These are phyloP conservation scores for Xeromyces bisporus DNA, from an alignment of 495 filamentous ascomycete genomes.

Conservation along the genomic window DNA sequence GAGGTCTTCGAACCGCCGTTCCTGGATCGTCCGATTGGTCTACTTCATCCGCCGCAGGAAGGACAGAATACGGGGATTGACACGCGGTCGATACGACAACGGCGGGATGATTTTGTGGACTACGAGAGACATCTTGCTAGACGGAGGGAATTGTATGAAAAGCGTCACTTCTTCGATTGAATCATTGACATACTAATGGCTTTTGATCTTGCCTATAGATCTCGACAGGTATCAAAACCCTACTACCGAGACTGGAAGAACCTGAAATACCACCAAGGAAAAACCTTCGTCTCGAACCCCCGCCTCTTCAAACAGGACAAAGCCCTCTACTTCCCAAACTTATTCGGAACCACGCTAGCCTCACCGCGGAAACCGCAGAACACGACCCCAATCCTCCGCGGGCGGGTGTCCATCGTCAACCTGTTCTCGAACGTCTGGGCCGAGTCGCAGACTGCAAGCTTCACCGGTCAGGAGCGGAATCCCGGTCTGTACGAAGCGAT, in stretches of 20 bases:
- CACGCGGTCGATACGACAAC: constrained; percentile 42
- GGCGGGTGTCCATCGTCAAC: constrained; percentile 58
- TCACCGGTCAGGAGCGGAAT: constrained; percentile 45
- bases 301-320: constrained; percentile 56
- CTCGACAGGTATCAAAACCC: constrained; percentile 46
- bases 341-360: constrained; percentile 58
- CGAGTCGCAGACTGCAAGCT: constrained; percentile 58
- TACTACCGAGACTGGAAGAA: constrained; percentile 91
- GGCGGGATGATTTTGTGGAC: constrained; percentile 65
- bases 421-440: constrained; percentile 75
- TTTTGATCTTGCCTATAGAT: constrained; percentile 15
- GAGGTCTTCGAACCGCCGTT: constrained; percentile 47
- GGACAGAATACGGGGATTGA: constrained; percentile 75
- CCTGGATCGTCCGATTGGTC: constrained; percentile 67
- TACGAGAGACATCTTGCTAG: constrained; percentile 65
- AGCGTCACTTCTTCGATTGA: constrained; percentile 1
- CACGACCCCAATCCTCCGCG: constrained; percentile 55
- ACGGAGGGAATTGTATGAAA: constrained; percentile 50
- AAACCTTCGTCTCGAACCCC: constrained; percentile 68
- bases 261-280: constrained; percentile 65
- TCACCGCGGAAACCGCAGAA: constrained; percentile 33
- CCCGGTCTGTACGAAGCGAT: constrained; percentile 41
- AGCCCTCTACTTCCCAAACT: constrained; percentile 85
- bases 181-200: not conserved
- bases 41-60: constrained; percentile 47